A percentile compares a stretch with the other conserved stretches of the same genome.
Evolutionary conservation across 2,329 filamentous ascomycete species (phyloP).

Genomic region (Cercospora nicotianae): DNA sequence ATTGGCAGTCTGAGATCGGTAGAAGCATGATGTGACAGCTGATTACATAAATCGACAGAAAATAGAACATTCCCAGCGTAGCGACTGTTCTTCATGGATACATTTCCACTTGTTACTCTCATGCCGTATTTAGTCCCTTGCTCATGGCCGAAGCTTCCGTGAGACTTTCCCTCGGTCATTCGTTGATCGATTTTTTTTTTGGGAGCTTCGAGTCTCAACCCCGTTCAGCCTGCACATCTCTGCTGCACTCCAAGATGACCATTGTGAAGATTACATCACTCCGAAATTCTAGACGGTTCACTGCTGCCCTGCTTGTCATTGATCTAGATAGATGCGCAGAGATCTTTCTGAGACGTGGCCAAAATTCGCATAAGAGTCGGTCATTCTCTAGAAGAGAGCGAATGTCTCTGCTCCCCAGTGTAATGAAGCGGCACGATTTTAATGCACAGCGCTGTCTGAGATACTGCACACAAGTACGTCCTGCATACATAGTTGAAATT

Average conservation of each 20-base stretch:
- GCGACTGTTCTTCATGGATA: not conserved
- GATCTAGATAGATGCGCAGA: not conserved
- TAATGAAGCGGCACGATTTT: not conserved
- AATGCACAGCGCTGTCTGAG: not conserved
- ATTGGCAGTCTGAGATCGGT: conserved; percentile 85
- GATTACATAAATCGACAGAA: not conserved
- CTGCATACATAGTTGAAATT: not conserved
- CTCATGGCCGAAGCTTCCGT: not conserved
- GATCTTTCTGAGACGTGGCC: too few relatives aligned
- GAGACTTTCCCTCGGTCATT: not conserved
- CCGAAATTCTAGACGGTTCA: not conserved
- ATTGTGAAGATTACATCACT: not conserved
- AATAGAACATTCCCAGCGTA: not conserved
- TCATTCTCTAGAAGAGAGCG: not conserved
- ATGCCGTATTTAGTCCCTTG: not conserved
- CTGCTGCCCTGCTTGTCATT: not conserved
- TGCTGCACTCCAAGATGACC: not conserved
- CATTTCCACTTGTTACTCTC: not conserved
- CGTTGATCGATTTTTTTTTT: too few relatives aligned
- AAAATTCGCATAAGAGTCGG: not conserved
- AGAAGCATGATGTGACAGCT: conserved; percentile 61
- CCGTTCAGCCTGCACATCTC: not conserved
- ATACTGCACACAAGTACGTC: not conserved
- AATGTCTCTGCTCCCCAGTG: not conserved
- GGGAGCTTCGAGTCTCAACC: not conserved